Conservation (phyloP, 768 basidiomycete genomes). For the Lepiota venenata region DNA sequence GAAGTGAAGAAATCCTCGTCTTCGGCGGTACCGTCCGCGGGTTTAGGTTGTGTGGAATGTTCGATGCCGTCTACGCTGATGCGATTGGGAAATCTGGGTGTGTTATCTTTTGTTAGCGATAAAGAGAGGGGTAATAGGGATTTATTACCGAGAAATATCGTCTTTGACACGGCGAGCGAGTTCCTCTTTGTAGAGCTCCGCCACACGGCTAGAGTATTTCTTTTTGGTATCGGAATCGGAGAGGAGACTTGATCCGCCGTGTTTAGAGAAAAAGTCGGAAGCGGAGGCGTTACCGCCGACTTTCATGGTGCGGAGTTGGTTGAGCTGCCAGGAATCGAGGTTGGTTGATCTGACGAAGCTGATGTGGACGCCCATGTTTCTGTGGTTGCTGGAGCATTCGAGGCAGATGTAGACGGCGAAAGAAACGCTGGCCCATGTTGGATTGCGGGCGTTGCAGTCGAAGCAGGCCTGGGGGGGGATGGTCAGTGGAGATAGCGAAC, state of each 20-base stretch:
- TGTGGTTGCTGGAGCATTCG: constrained; percentile 92
- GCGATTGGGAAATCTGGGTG: constrained; percentile 78
- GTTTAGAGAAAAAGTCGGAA: constrained; percentile 85
- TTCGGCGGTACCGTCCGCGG: constrained; percentile 27
- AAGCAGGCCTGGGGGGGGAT: constrained; percentile 57
- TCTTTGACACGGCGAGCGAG: constrained; percentile 76
- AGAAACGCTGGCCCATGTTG: constrained; percentile 96
- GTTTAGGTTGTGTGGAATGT: constrained; percentile 33
- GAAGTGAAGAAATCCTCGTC: constrained; percentile 97
- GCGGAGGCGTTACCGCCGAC: constrained; percentile 89
- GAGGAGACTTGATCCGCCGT: constrained; percentile 72
- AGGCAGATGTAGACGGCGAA: constrained; percentile 97
- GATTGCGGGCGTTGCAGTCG: constrained; percentile 93
- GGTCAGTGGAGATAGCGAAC: constrained; percentile 4
- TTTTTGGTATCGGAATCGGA: constrained; percentile 78
- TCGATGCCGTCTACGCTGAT: constrained; percentile 85
- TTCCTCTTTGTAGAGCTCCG: constrained; percentile 91
- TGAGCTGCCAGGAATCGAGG: constrained; percentile 90
- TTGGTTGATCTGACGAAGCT: constrained; percentile 98
- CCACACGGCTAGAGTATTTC: constrained; percentile 83
- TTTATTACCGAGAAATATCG: constrained; percentile 59
- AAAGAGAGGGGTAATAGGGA: background rate
- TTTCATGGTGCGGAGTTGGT: constrained; percentile 94
- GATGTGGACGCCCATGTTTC: constrained; percentile 98
- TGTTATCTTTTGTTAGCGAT: no score